phyloP scores from a whole-genome alignment of 176 grass and related monocot genomes.

The Elymus sibiricus region DNA sequence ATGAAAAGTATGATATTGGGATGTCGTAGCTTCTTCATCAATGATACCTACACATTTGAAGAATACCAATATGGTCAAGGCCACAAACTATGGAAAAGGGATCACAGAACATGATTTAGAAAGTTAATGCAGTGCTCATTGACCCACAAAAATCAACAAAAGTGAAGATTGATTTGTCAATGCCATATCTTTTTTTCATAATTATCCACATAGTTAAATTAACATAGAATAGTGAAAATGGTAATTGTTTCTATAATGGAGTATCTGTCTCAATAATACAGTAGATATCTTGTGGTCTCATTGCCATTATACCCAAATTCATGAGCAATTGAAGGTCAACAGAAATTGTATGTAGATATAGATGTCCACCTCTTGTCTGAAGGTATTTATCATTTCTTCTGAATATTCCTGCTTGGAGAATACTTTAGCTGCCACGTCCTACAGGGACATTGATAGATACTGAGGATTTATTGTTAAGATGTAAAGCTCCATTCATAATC shows the following conservation, averaged over 20 bases:
- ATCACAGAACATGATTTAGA: background rate
- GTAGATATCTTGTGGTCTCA: background rate
- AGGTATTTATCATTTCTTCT: slow-evolving; percentile 72
- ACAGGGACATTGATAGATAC: background rate
- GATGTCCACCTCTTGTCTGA: slow-evolving; percentile 86
- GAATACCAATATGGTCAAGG: background rate
- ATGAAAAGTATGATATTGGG: slow-evolving; percentile 95
- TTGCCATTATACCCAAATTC: background rate
- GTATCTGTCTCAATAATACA: background rate
- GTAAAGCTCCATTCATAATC: slow-evolving; percentile 16
- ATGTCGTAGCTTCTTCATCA: slow-evolving; percentile 94
- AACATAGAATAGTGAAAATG: background rate
- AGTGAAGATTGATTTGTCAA: background rate
- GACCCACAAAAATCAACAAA: background rate
- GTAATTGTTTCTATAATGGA: background rate
- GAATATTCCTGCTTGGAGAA: slow-evolving; percentile 93
- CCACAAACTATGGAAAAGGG: background rate
- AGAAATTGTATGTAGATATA: background rate
- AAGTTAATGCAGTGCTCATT: background rate
- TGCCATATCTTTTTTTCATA: background rate
- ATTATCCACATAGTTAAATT: background rate
- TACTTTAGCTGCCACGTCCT: slow-evolving; percentile 96
- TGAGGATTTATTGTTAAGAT: background rate
- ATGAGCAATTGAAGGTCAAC: background rate
- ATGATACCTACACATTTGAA: slow-evolving; percentile 52